Evolutionary conservation across 768 basidiomycete genomes (phyloP).

Genomic region (Auriscalpium vulgare): DNA sequence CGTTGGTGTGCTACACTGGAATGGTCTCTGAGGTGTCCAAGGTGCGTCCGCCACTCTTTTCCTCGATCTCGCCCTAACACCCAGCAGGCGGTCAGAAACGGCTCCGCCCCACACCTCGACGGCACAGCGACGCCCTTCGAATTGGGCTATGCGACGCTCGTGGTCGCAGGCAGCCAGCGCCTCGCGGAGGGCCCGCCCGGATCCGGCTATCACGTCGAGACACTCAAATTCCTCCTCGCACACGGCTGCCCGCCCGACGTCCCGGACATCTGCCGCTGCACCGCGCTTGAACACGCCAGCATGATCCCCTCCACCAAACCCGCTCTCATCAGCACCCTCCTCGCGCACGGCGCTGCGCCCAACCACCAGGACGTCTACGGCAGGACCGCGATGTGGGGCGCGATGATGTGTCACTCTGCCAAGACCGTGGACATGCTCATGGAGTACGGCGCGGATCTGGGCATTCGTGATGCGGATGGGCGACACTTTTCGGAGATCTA

Average conservation of each 20-base stretch:
- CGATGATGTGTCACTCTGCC: constrained; percentile 16
- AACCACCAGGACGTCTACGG: constrained; percentile 43
- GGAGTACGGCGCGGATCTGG: constrained; percentile 34
- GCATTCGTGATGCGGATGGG: constrained; percentile 33
- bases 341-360: constrained; percentile 40
- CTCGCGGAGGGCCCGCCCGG: constrained; percentile 34
- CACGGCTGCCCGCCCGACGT: constrained; percentile 33
- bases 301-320: constrained; percentile 20
- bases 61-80: too few species aligned
- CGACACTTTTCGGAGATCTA: constrained; percentile 22
- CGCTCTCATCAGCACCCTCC: constrained; percentile 29
- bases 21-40: too few species aligned
- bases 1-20: too few species aligned
- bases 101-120: not conserved
- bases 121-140: not conserved
- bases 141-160: not conserved
- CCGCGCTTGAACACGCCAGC: constrained; percentile 42
- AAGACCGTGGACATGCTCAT: constrained; percentile 26
- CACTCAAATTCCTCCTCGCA: constrained; percentile 33
- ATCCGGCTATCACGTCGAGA: constrained; percentile 41
- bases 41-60: too few species aligned
- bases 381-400: constrained; percentile 24
- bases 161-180: not conserved
- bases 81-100: too few species aligned
- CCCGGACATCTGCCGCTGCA: constrained; percentile 34